Base-by-base conservation (phyloP, 805 yeast genomes). In the Suhomyces sp. region DNA sequence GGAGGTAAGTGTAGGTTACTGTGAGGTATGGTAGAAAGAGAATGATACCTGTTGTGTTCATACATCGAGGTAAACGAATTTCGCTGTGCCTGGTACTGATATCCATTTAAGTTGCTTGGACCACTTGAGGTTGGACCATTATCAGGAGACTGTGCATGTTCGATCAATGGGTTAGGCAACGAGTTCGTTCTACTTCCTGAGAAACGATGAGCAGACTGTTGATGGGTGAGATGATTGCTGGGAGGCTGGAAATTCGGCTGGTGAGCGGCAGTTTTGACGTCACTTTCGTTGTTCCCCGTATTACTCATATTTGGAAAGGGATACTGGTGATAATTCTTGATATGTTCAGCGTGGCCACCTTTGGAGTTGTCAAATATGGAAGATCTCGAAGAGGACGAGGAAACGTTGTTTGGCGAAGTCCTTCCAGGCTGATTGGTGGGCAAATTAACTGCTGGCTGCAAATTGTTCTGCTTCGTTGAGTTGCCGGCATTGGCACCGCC, bases 31-130 rank as follows among this genome's bases (percentile, higher is more conserved):
- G 20, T 10, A 6, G 25, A 15, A 24, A 13, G 47, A 15, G 40
- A 45, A 46, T 12, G 33, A 10, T 33, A 6, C 20, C 17, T 44
- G 37, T 49, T 46, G 45, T 53, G 49, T 22, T 54, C 59, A 37
- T 51, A 57, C 48, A 59, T 51, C 46, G 62, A 57, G 17, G 65
- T 56, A 37, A 62, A 62, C 12, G 64, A 59, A 46, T 62, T 54
- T 8, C 65, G 46, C 48, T 62, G 66, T 19, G 46, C 37, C 45
- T 44, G 43, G 33, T 46, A 46, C 22, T 29, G 47, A 29, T 37
- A 44, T 3, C 47, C 39, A 10, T 46, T 35, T 9, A 46, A 25
- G 15, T 35, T 31, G 6, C 17, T 29, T 8, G 31, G 6, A 37
- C 41, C 41, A 17, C 13, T 25, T 9, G 49, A 35, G 6, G 45